These are phyloP conservation scores for Diphasiastrum complanatum DNA, from an alignment of 83 land plant species.

Conservation along the genomic window DNA sequence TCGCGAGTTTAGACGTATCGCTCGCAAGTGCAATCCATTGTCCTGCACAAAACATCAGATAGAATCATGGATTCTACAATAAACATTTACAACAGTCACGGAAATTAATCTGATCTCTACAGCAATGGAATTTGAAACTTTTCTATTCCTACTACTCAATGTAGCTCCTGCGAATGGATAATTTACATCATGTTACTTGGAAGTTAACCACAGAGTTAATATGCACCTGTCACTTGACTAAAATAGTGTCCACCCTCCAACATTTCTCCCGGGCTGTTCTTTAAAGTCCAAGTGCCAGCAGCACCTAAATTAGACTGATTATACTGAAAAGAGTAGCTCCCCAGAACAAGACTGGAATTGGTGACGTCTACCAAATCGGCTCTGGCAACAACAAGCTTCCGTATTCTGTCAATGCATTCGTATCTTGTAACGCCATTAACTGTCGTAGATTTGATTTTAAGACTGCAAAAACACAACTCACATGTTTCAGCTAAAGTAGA, in stretches of 20 bases:
- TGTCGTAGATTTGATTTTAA: slow-evolving; percentile 12
- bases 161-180: too few relatives aligned
- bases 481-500: too few relatives aligned
- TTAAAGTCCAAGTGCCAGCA: slow-evolving; percentile 13
- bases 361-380: slow-evolving; percentile 8
- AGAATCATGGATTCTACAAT: too few relatives aligned
- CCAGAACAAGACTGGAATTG: not conserved
- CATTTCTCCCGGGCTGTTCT: slow-evolving; percentile 7
- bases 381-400: slow-evolving; percentile 6
- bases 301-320: not conserved
- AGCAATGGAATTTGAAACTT: too few relatives aligned
- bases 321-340: slow-evolving; percentile 9
- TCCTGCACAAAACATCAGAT: not conserved
- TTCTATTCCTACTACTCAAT: not conserved
- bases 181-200: not conserved
- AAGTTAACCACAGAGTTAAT: not conserved
- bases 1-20: not conserved
- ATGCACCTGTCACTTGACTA: slow-evolving; percentile 23
- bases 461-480: too few relatives aligned
- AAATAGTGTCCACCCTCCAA: slow-evolving; percentile 6
- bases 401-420: slow-evolving; percentile 5
- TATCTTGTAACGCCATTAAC: slow-evolving; percentile 1
- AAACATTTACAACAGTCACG: too few relatives aligned
- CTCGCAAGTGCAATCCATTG: not conserved
- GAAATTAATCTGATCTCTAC: too few relatives aligned